Percentiles rank a stretch among this genome's conserved stretches.
These are phyloP conservation scores for Starmerella scarabaei DNA, from an alignment of 805 yeast species.

Conservation along the genomic window DNA sequence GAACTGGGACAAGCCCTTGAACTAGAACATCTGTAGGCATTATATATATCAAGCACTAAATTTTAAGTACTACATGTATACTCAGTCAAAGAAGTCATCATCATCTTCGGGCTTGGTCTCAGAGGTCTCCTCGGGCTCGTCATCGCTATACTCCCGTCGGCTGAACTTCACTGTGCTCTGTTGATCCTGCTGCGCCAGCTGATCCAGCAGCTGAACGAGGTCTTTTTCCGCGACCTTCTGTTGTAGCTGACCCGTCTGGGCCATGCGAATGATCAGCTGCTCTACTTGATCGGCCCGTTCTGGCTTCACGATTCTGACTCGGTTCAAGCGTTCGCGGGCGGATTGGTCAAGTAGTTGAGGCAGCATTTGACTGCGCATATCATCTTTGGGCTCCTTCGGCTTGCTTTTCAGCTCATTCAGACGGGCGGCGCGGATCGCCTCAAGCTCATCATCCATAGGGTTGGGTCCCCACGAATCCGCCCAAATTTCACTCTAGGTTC, in stretches of 20 bases:
- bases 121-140: constrained; percentile 4
- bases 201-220: constrained; percentile 69
- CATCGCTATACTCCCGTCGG: constrained; percentile 44
- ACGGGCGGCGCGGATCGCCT: constrained; percentile 88
- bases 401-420: constrained; percentile 56
- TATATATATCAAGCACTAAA: too few relatives aligned
- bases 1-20: constrained; percentile 2
- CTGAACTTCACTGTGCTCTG: constrained; percentile 22
- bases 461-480: too few relatives aligned
- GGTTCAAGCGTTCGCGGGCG: constrained; percentile 75
- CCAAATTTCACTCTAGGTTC: too few relatives aligned
- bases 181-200: constrained; percentile 58
- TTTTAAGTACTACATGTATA: background rate
- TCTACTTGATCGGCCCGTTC: constrained; percentile 87
- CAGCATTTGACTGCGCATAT: constrained; percentile 32
- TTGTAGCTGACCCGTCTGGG: constrained; percentile 61
- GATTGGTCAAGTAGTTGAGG: constrained; percentile 64
- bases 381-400: constrained; percentile 25
- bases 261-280: constrained; percentile 57
- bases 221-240: constrained; percentile 70
- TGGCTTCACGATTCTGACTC: constrained; percentile 80
- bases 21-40: too few relatives aligned
- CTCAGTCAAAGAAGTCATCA: constrained; percentile 35
- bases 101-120: constrained; percentile 19
- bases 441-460: constrained; percentile 52